A percentile compares a stretch with the other conserved stretches of the same genome.
These are phyloP conservation scores for Aspergillus eucalypticola DNA, from an alignment of 2,329 filamentous ascomycete genomes.

Conservation along the genomic window DNA sequence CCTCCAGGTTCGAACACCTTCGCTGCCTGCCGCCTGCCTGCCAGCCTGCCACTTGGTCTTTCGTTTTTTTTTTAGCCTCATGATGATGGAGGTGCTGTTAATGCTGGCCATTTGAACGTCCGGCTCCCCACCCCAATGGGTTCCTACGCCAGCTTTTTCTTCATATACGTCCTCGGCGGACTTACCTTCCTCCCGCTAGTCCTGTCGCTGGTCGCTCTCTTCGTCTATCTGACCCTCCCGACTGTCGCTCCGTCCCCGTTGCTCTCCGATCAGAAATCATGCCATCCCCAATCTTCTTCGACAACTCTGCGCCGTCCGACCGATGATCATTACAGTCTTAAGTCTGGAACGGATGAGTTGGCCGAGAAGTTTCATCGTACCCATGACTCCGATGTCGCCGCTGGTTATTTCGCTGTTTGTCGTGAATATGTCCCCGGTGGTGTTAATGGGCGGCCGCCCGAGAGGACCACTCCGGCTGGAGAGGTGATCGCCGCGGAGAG, in stretches of 20 bases:
- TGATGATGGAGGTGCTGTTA: conserved; percentile 36
- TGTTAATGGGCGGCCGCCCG: conserved; percentile 88
- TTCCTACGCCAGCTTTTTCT: conserved; percentile 59
- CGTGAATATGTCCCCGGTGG: conserved; percentile 89
- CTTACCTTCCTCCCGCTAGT: conserved; percentile 82
- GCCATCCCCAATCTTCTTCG: conserved; percentile 35
- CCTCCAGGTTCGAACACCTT: neutral
- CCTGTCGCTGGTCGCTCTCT: conserved; percentile 60
- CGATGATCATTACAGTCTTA: conserved; percentile 67
- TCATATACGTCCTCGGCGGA: conserved; percentile 81
- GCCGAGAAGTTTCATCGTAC: conserved; percentile 63
- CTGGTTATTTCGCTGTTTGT: conserved; percentile 93
- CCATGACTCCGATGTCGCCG: conserved; percentile 74
- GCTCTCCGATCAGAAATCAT: conserved; percentile 28
- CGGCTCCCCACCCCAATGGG: conserved; percentile 38
- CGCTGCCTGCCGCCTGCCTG: neutral
- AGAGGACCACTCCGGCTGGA: conserved; percentile 77
- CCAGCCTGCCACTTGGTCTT: conserved; percentile 9
- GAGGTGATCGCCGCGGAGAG: conserved; percentile 76
- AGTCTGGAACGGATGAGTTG: conserved; percentile 59
- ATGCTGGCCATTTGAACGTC: conserved; percentile 32
- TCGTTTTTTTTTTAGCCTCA: conserved; percentile 13
- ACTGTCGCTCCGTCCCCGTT: conserved; percentile 42
- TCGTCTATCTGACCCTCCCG: conserved; percentile 66
- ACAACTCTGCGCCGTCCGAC: conserved; percentile 51